phyloP scores from a whole-genome alignment of 768 basidiomycete species.

The Leccinum uliginosum region DNA sequence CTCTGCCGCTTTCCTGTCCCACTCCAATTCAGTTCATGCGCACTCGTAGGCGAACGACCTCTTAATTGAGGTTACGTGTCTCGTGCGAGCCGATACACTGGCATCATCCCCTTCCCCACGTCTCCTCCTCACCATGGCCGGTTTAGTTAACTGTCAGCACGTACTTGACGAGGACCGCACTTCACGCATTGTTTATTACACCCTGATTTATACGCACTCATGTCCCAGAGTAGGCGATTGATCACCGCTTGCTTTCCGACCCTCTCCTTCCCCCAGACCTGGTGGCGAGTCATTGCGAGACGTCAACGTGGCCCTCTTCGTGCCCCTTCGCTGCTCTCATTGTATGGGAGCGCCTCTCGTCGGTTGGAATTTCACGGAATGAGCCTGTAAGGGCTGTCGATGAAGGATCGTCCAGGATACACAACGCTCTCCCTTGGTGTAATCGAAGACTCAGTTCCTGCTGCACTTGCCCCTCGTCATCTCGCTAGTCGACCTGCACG shows the following conservation, averaged over 20 bases:
- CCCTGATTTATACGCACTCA: constrained; percentile 35
- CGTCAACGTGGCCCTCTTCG: constrained; percentile 26
- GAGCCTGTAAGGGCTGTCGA: constrained; percentile 25
- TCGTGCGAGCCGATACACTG: constrained; percentile 76
- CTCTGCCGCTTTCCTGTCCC: constrained; percentile 42
- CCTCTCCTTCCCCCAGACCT: constrained; percentile 13
- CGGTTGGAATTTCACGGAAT: constrained; percentile 23
- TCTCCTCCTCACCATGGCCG: constrained; percentile 17
- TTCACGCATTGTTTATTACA: constrained; percentile 41
- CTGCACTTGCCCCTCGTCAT: constrained; percentile 25
- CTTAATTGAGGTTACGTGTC: constrained; percentile 78
- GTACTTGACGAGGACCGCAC: constrained; percentile 22
- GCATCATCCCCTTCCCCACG: constrained; percentile 38
- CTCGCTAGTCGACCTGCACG: constrained; percentile 37
- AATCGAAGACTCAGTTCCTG: constrained; percentile 6
- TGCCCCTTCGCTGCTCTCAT: constrained; percentile 25
- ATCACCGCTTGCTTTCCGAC: constrained; percentile 41
- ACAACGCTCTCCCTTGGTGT: not conserved
- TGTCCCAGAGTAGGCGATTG: constrained; percentile 36
- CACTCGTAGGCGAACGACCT: constrained; percentile 73
- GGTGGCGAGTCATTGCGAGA: constrained; percentile 22
- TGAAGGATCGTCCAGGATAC: constrained; percentile 20
- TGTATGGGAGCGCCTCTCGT: constrained; percentile 30
- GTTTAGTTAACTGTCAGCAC: constrained; percentile 26
- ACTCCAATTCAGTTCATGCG: constrained; percentile 47